Percentiles rank a stretch among this genome's conserved stretches.
Evolutionary conservation across 2,329 filamentous ascomycete species (phyloP).

Genomic region (Scedosporium minutisporum): DNA sequence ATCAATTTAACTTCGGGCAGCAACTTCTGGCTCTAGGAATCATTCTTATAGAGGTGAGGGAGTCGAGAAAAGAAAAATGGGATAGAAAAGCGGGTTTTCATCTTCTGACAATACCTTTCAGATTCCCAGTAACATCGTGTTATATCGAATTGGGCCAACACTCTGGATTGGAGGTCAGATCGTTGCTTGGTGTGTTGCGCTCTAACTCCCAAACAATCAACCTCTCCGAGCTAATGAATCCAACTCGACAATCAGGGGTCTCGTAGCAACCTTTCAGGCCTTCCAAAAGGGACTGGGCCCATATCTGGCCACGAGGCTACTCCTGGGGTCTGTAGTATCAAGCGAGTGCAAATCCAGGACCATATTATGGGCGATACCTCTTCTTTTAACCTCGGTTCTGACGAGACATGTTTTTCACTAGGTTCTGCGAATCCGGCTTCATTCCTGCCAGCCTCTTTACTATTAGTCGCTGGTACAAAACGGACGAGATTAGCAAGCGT

Average conservation of each 20-base stretch:
- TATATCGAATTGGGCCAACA: constrained; percentile 34
- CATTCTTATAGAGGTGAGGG: constrained; percentile 27
- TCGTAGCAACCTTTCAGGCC: constrained; percentile 24
- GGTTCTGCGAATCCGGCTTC: constrained; percentile 22
- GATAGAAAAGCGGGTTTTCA: not conserved
- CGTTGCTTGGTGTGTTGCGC: constrained; percentile 26
- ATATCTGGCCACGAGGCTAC: constrained; percentile 27
- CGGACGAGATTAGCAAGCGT: constrained; percentile 32
- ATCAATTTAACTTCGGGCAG: constrained; percentile 42
- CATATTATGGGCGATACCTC: constrained; percentile 9
- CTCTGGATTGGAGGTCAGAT: constrained; percentile 32
- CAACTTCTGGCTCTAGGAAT: constrained; percentile 40
- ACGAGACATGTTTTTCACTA: not conserved
- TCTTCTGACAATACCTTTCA: not conserved
- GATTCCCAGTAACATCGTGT: constrained; percentile 37
- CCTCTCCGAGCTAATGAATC: constrained; percentile 10
- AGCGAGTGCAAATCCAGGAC: too few relatives aligned
- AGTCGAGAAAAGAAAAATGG: not conserved
- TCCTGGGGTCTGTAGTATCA: constrained; percentile 13
- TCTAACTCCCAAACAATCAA: constrained; percentile 19
- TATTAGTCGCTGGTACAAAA: constrained; percentile 37
- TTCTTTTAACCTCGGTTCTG: not conserved
- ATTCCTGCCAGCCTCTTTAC: constrained; percentile 38
- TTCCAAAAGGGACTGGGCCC: constrained; percentile 22
- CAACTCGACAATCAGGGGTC: constrained; percentile 16